phyloP scores from a whole-genome alignment of 306 rosid species.

The Psophocarpus tetragonolobus region DNA sequence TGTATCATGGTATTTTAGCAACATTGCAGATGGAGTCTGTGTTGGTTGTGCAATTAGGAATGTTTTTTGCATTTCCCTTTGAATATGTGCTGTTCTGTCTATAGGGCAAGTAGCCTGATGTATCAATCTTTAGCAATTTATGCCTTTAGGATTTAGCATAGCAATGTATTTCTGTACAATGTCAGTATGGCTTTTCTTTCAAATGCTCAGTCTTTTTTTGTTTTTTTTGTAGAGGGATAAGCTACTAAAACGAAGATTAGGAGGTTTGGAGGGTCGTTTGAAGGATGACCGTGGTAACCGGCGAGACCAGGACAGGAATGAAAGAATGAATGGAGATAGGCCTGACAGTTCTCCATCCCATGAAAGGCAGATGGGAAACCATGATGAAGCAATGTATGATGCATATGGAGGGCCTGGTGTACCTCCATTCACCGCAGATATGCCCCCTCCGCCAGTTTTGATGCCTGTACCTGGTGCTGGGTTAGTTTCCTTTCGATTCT shows the following conservation, averaged over 20 bases:
- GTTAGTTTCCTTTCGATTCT: constrained; percentile 47
- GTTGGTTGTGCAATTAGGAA: not conserved
- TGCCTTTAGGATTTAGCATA: constrained; percentile 10
- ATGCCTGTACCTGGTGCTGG: constrained; percentile 99
- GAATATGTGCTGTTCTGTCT: not conserved
- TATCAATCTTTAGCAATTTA: not conserved
- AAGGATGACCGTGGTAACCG: constrained; percentile 89
- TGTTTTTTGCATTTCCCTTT: not conserved
- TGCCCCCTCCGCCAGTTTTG: constrained; percentile 79
- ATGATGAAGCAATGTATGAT: constrained; percentile 87
- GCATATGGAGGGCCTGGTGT: constrained; percentile 68
- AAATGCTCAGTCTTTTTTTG: constrained; percentile 19
- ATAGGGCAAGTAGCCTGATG: constrained; percentile 6
- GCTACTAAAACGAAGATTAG: constrained; percentile 69
- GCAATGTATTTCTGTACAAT: constrained; percentile 6
- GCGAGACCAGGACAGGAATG: constrained; percentile 66
- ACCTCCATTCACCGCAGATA: constrained; percentile 77
- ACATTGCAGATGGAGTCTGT: not conserved
- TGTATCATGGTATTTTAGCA: not conserved
- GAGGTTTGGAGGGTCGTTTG: constrained; percentile 66
- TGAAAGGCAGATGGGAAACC: constrained; percentile 75
- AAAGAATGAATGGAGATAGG: constrained; percentile 74
- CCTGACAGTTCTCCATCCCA: constrained; percentile 65
- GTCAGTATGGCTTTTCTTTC: constrained; percentile 12
- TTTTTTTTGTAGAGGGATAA: constrained; percentile 63